Evolutionary conservation across 2,329 filamentous ascomycete genomes (phyloP), one percentile per base, ranked within the genome.

Genomic region (Botryosphaeria dothidea): DNA sequence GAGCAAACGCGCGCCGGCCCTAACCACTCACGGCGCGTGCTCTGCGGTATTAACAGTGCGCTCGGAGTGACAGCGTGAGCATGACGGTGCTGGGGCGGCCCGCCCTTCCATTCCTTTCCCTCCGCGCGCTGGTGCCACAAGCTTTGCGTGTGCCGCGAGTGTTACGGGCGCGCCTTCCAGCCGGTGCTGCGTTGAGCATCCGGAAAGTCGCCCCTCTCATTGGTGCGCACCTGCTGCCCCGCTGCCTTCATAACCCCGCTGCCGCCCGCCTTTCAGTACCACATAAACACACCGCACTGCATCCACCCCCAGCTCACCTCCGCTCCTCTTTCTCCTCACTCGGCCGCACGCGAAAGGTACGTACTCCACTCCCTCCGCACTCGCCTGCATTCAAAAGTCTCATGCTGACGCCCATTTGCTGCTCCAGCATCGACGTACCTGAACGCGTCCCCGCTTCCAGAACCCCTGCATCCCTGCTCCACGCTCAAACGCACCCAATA

Each of bases 201-300:
- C 29, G 43, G 25, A 60, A 60, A 21, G 25, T 17, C 25, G 38
- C 45, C n/a, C 25, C 41, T 8, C 56, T 41, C 38, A 60, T 60
- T 60, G 56, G 56, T 46, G 56, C 38, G 41, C 13, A 19, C n/a
- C 56, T 27, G 25, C 56, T 60, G 56, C 56, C 56, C 56, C 56
- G 56, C 56, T 23, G 56, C 56, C 56, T 60, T 60, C 38, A 46
- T 60, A 60, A 60, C 56, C 56, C 56, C 56, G 56, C 56, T 25
- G 41, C 56, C 27, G 27, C 38, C 56, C 56, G 38, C 38, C 49
- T 41, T 46, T 31, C 25, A 60, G 56, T 31, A 60, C 56, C 56
- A 60, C 56, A 60, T 48, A 60, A 60, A 60, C 56, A 60, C 56
- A 46, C 29, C 56, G 29, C 56, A 25, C 56, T 31, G 56, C 56